These are phyloP conservation scores for Phytopythium vexans DNA, from an alignment of 352 stramenopile genomes.

Conservation along the genomic window DNA sequence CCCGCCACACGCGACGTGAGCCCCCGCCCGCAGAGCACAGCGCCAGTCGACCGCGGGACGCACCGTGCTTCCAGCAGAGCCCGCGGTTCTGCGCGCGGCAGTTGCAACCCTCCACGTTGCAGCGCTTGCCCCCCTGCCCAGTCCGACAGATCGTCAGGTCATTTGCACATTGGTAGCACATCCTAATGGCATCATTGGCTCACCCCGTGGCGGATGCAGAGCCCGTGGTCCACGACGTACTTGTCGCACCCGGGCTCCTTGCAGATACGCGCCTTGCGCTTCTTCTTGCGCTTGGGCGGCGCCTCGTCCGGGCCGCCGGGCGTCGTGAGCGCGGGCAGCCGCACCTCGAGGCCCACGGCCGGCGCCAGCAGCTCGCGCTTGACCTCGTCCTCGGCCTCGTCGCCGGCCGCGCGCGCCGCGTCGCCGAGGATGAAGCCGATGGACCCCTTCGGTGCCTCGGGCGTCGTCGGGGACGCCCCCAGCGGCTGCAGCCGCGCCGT, in stretches of 20 bases:
- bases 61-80: constrained; percentile 50
- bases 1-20: too few species aligned
- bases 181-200: too few species aligned
- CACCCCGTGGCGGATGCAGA: constrained; percentile 36
- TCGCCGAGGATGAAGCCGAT: constrained; percentile 29
- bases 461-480: constrained; percentile 2
- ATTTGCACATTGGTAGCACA: too few species aligned
- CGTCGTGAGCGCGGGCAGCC: constrained; percentile 5
- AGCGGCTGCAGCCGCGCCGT: too few species aligned
- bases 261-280: constrained; percentile 42
- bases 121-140: constrained; percentile 41
- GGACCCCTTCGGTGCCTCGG: constrained; percentile 13
- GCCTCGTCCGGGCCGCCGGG: not conserved
- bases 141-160: not conserved
- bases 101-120: constrained; percentile 46
- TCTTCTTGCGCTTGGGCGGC: constrained; percentile 16
- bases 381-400: constrained; percentile 10
- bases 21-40: too few species aligned
- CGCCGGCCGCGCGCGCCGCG: constrained; percentile 1
- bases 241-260: constrained; percentile 37
- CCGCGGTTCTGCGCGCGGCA: constrained; percentile 51
- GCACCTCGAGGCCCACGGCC: constrained; percentile 7
- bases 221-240: constrained; percentile 48
- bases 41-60: not conserved
- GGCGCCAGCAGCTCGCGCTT: not conserved